Evolutionary conservation across 106 monocot species (phyloP), one percentile per base, ranked within the genome.

Genomic region (Platanthera zijinensis): DNA sequence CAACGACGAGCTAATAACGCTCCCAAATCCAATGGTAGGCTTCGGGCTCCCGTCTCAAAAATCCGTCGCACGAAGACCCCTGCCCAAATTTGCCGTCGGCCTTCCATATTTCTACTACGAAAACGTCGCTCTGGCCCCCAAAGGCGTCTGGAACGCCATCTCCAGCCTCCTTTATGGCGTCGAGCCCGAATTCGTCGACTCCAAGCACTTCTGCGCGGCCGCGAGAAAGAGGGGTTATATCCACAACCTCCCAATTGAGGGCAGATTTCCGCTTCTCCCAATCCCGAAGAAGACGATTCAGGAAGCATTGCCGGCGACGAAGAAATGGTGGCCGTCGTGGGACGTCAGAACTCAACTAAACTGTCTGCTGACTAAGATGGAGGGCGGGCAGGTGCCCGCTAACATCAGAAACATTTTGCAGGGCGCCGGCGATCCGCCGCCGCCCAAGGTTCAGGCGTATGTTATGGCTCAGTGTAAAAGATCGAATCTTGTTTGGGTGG

Each of bases 91-190:
- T 45, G 88, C 88, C 2, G 49, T 76, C 4, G 95, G 95, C 18
- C 92, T 90, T 11, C 95, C 95, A 8, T 96, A 82, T 75, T 96
- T 96, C 57, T 96, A 90, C 13, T 92, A 89, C 57, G 95, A 96
- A 66, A 96, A 92, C 74, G 92, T 92, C 5, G 90, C 95, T 5
- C 62, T 96, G 0, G 84, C 95, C 48, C 92, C 95, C 4, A 90
- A 87, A 57, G 90, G 95, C 7, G 84, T 87, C 5, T 95, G 95
- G 95, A 75, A 88, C 1, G 86, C 78, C 0, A 90, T 95, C 45
- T 89, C 89, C 8, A 56, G 82, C 0, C 82, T 84, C 8, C 70
- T 70, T 2, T 86, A 92, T 75, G 87, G 82, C n/a, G 80, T 95
- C 8, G 76, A 88, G 73, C 95, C 95, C 1, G 95, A 95, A 70